Conservation (phyloP, 2,329 filamentous ascomycete genomes). For the Penicillium sclerotigenum region DNA sequence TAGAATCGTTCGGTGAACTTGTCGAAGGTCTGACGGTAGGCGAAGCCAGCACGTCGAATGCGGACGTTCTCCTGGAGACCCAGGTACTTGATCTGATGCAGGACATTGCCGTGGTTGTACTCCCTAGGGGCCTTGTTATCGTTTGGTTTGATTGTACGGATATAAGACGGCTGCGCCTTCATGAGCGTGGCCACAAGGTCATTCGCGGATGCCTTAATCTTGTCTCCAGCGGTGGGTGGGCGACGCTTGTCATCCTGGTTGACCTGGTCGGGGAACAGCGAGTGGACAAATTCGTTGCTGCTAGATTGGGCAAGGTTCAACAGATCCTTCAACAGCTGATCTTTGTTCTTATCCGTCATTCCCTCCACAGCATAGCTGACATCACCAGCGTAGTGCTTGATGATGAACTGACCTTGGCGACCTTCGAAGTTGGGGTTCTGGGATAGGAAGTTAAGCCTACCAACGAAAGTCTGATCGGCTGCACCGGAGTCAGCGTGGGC, state of each 20-base stretch:
- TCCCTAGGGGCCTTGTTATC: conserved; percentile 96
- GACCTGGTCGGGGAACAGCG: conserved; percentile 85
- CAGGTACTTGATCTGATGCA: conserved; percentile 98
- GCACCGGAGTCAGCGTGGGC: conserved; percentile 92
- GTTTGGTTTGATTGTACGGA: conserved; percentile 98
- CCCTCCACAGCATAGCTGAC: conserved; percentile 91
- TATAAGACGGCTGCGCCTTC: conserved; percentile 97
- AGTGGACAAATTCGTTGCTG: conserved; percentile 80
- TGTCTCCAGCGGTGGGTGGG: conserved; percentile 91
- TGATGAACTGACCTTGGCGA: conserved; percentile 92
- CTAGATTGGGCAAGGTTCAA: conserved; percentile 82
- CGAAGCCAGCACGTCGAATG: conserved; percentile 92
- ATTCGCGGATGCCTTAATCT: conserved; percentile 92
- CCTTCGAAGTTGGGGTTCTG: conserved; percentile 85
- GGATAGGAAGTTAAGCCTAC: conserved; percentile 83
- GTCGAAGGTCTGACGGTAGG: conserved; percentile 94
- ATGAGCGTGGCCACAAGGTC: conserved; percentile 91
- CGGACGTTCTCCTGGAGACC: conserved; percentile 99
- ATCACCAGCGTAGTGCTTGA: conserved; percentile 98
- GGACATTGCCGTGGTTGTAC: conserved; percentile 85
- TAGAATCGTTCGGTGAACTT: conserved; percentile 99
- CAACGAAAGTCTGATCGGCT: conserved; percentile 93
- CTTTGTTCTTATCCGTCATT: conserved; percentile 99
- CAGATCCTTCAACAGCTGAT: conserved; percentile 90
- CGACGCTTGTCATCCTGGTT: conserved; percentile 94